Evolutionary conservation across 2,329 filamentous ascomycete genomes (phyloP), one percentile per base, ranked within the genome.

Genomic region (Celoporthe dispersa): DNA sequence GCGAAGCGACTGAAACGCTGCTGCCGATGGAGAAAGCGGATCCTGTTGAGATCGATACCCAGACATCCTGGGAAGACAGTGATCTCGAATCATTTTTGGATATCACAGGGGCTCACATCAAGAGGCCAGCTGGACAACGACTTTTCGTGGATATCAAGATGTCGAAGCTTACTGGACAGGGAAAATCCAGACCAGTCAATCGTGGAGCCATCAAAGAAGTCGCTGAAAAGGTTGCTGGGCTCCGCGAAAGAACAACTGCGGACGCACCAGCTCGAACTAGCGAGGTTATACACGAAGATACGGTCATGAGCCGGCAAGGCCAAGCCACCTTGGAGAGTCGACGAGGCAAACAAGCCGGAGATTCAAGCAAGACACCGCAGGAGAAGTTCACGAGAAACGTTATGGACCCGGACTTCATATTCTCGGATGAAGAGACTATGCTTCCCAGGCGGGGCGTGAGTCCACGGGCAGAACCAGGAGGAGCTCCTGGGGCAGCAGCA

Each of bases 381-480:
- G 68, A 63, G 22, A 33, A 11, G 6, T 66, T 68, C 35, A n/a
- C 48, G 28, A 72, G 73, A 33, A 76, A 76, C 60, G 39, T 33
- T 14, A 41, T 76, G 44, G 74, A 77, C 66, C 72, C 75, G 12
- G 72, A 73, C 28, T 77, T 78, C 67, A 74, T 70, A 16, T 81
- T 81, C 68, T 82, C 80, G 0, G 80, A 82, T 67, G 80, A 82
- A 11, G 80, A 82, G 22, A 74, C 76, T 37, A 71, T 74, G 3
- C 44, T 77, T 33, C 73, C 74, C 19, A 73, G 51, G 64, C 68
- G 64, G 48, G 48, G n/a, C 14, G 66, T n/a, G 5, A 55, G 7
- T 44, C 64, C 25, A 25, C 35, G 25, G n/a, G n/a, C 67, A 55
- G 25, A 57, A 31, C 25, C 48, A 16, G 55, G 39, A n/a, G 31